These are phyloP conservation scores for Eucalyptus coolabah DNA, from an alignment of 345 rosid species.

Conservation along the genomic window DNA sequence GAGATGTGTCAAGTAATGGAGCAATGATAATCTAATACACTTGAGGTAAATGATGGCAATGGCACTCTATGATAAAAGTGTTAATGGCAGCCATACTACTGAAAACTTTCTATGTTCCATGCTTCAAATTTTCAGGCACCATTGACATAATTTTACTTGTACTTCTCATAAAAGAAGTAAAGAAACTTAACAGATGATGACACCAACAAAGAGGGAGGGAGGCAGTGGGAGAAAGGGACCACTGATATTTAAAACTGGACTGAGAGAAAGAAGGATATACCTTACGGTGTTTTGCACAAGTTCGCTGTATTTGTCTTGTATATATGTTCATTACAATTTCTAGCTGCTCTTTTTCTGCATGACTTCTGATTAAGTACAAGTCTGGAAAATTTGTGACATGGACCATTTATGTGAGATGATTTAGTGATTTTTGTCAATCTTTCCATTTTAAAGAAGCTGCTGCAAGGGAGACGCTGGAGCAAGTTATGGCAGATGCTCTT, in stretches of 20 bases:
- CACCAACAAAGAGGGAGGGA: not conserved
- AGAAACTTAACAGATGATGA: not conserved
- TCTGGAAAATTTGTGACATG: not conserved
- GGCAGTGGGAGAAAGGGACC: not conserved
- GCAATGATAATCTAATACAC: not conserved
- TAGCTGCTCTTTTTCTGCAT: not conserved
- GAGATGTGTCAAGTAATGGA: not conserved
- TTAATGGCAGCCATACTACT: not conserved
- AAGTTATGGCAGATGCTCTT: slow-evolving; percentile 80
- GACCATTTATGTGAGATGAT: not conserved
- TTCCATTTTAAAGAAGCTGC: slow-evolving; percentile 47
- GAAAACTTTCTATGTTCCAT: not conserved
- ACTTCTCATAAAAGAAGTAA: not conserved
- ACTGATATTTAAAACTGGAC: not conserved
- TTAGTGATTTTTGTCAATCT: not conserved
- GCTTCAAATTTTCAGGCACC: not conserved
- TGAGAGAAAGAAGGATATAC: not conserved
- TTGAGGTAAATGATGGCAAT: not conserved
- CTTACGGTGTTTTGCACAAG: not conserved
- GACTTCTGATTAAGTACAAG: not conserved
- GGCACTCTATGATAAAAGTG: not conserved
- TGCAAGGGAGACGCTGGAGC: slow-evolving; percentile 75
- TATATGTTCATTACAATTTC: not conserved
- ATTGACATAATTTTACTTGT: not conserved
- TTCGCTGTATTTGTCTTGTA: not conserved